These are phyloP conservation scores for Emergomyces africanus DNA, from an alignment of 2,329 filamentous ascomycete species.

Conservation along the genomic window DNA sequence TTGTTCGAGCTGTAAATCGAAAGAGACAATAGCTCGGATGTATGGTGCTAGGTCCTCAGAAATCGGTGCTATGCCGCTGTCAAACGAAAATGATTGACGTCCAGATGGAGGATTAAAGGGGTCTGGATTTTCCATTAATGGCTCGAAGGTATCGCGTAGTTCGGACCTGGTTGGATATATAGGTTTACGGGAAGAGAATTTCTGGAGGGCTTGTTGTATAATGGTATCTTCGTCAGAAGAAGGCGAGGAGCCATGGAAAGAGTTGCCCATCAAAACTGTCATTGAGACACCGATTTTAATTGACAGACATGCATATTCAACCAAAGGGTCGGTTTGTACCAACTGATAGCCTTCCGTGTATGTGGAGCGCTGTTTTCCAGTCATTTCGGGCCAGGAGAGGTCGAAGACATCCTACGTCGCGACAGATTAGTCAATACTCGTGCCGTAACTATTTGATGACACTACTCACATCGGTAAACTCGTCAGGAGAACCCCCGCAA, in stretches of 20 bases:
- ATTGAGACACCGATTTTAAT: slow-evolving; percentile 23
- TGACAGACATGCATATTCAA: slow-evolving; percentile 32
- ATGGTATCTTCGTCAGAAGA: slow-evolving; percentile 15
- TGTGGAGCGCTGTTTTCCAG: slow-evolving; percentile 39
- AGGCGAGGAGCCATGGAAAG: slow-evolving; percentile 8
- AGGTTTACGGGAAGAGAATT: slow-evolving; percentile 10
- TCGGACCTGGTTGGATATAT: slow-evolving; percentile 21
- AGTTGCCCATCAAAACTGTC: slow-evolving; percentile 18
- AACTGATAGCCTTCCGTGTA: slow-evolving; percentile 43
- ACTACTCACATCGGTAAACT: slow-evolving; percentile 18
- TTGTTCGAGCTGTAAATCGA: slow-evolving; percentile 58
- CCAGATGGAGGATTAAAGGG: slow-evolving; percentile 21
- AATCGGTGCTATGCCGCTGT: slow-evolving; percentile 54
- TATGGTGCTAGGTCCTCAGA: slow-evolving; percentile 75
- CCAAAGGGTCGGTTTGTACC: slow-evolving; percentile 38
- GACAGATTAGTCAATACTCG: neutral
- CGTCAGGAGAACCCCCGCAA: slow-evolving; percentile 16
- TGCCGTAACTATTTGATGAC: neutral
- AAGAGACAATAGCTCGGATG: slow-evolving; percentile 70
- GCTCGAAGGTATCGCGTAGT: slow-evolving; percentile 39
- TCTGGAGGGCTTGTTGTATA: slow-evolving; percentile 20
- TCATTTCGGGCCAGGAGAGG: slow-evolving; percentile 46
- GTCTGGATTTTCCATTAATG: slow-evolving; percentile 33
- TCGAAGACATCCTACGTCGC: slow-evolving; percentile 43
- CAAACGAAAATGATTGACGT: slow-evolving; percentile 54